Evolutionary conservation across 257 asterid genomes (phyloP), one percentile per base, ranked within the genome.

Genomic region (Apocynum venetum): DNA sequence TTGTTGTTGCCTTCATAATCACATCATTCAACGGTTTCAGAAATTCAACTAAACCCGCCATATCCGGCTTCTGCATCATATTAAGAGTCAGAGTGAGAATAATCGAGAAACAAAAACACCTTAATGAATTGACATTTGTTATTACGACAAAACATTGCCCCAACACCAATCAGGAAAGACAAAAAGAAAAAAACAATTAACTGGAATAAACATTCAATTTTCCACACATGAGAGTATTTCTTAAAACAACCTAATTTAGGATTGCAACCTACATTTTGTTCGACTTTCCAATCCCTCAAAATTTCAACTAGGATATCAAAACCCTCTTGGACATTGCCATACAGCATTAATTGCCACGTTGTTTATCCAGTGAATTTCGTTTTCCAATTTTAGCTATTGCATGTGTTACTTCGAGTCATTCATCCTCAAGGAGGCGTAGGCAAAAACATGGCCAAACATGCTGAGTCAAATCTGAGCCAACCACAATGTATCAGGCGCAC

Each of bases 11-110:
- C 85, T 88, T 88, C 67, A 78, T 36, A 43, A 96, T 90, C 79
- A 83, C 92, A 60, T 89, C 90, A 81, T 91, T 93, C 89, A 96
- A 84, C 43, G 99, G 98, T 79, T 89, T 91, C 79, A 96, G 91
- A 87, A 96, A 90, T 80, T 90, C 98, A 76, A 81, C 86, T 73
- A 96, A 70, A 79, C 96, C 92, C 19, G 84, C 78, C 88, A 83
- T 81, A 83, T 91, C 98, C 68, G 96, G 99, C 89, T 90, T 96
- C 99, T 96, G 91, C 87, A 86, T 4, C 73, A 57, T n/a, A 56
- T n/a, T 55, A 12, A 52, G 51, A 55, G 5, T 35, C 41, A 8
- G n/a, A 72, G n/a, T 35, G 46, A 63, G 41, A 64, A 3, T 4
- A 47, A 64, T 63, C 10, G 35, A 76, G 43, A 43, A 15, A 15